Base-by-base conservation (phyloP, 2,329 filamentous ascomycete genomes). In the Didymella exigua region DNA sequence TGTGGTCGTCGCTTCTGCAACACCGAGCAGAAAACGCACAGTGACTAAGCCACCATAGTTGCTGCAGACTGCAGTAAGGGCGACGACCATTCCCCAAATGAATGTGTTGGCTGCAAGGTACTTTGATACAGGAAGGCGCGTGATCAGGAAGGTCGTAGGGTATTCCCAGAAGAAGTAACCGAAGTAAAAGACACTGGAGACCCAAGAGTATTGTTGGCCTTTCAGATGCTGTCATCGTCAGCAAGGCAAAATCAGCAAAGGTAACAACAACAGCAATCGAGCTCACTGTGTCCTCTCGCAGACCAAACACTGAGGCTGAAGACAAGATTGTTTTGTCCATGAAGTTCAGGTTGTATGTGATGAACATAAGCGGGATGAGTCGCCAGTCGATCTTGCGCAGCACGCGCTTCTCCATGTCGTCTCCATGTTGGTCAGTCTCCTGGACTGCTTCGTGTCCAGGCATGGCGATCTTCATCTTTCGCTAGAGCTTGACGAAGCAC, bases 301-400 rank as follows among this genome's bases (percentile, higher is more conserved):
- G 76, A 79, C 31, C 83, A 59, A 86, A 86, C 0, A 86, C 82
- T 4, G 82, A 76, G 0, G 84, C 83, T 79, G 81, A 56, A 43
- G 70, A 59, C 58, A 70, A 43, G n/a, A 67, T 66, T 0, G 79
- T 80, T 65, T 87, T 87, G 68, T 87, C 84, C 77, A 86, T 84
- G 53, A 86, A 86, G 62, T 85, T 84, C 58, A 86, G 68, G 73
- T 81, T 81, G 63, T 86, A 86, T 0, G 81, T 84, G 36, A 81
- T 60, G 56, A 86, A 85, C 9, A 86, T 69, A 10, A 86, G 70
- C 0, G 84, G 83, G 5, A 87, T 79, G 9, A 87, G 72, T 11
- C 74, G 74, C 59, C 71, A 73, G 65, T 87, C 85, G 54, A 87
- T 85, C 68, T 85, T 85, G 23, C 78, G 74, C 45, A 86, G 54